phyloP scores from a whole-genome alignment of 805 yeast species.

The Wickerhamiella spandovensis region DNA sequence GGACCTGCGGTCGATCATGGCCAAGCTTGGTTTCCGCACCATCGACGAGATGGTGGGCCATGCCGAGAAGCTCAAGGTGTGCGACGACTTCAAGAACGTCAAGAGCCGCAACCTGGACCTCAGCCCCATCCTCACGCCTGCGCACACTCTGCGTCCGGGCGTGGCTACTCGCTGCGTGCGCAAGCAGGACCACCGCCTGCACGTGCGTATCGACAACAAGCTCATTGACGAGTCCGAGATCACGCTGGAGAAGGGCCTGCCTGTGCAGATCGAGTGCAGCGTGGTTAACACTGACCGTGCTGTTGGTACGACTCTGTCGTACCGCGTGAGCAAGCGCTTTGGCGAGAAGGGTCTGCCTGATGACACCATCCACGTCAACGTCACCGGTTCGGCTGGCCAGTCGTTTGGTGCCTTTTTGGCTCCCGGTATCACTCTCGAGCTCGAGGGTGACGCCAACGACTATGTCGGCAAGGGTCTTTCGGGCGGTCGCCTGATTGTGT shows the following conservation, averaged over 20 bases:
- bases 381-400: slow-evolving; percentile 92
- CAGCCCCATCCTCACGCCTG: slow-evolving; percentile 91
- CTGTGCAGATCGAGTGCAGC: slow-evolving; percentile 84
- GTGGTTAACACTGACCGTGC: slow-evolving; percentile 95
- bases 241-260: slow-evolving; percentile 92
- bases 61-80: slow-evolving; percentile 75
- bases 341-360: slow-evolving; percentile 92
- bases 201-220: slow-evolving; percentile 88
- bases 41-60: slow-evolving; percentile 97
- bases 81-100: slow-evolving; percentile 74
- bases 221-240: slow-evolving; percentile 90
- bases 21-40: slow-evolving; percentile 86
- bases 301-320: slow-evolving; percentile 86
- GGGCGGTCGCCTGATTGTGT: slow-evolving; percentile 86
- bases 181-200: slow-evolving; percentile 88
- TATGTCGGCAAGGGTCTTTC: slow-evolving; percentile 95
- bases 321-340: slow-evolving; percentile 81
- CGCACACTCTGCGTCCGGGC: slow-evolving; percentile 91
- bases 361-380: slow-evolving; percentile 88
- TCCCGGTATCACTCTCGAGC: slow-evolving; percentile 85
- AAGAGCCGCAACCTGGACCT: slow-evolving; percentile 86
- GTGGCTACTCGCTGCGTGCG: slow-evolving; percentile 86
- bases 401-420: slow-evolving; percentile 97
- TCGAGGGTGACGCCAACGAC: slow-evolving; percentile 96
- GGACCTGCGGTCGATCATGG: slow-evolving; percentile 87